phyloP scores from a whole-genome alignment of 305 asterid species.

The Rubia peregrina region DNA sequence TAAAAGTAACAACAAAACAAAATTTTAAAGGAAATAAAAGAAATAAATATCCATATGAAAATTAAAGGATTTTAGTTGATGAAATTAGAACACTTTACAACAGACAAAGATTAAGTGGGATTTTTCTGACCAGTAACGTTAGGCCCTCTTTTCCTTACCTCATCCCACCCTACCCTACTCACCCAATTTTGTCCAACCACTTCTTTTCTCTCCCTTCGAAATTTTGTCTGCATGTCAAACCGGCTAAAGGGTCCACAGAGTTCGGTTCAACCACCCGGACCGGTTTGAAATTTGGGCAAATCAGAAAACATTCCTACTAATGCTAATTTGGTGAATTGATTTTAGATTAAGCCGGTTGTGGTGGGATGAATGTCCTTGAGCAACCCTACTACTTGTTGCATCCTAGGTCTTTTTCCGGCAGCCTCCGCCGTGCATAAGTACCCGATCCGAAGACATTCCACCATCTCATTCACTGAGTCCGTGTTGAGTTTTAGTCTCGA shows the following conservation, averaged over 20 bases:
- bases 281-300: slow-evolving; percentile 1
- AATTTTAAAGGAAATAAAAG: slow-evolving; percentile 15
- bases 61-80: neutral
- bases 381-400: slow-evolving; percentile 86
- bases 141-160: neutral
- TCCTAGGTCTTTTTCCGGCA: slow-evolving; percentile 63
- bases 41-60: slow-evolving; percentile 14
- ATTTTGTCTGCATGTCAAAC: slow-evolving; percentile 8
- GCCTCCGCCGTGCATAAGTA: slow-evolving; percentile 79
- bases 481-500: slow-evolving; percentile 39
- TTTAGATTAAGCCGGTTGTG: slow-evolving; percentile 15
- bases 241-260: neutral
- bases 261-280: neutral
- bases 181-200: slow-evolving; percentile 19
- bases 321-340: neutral
- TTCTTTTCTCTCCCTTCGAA: slow-evolving; percentile 1
- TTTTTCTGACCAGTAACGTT: slow-evolving; percentile 18
- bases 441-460: slow-evolving; percentile 77
- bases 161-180: slow-evolving; percentile 20
- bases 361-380: slow-evolving; percentile 58
- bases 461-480: slow-evolving; percentile 65
- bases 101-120: slow-evolving; percentile 36
- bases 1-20: slow-evolving; percentile 29
- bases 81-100: slow-evolving; percentile 18
- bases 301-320: neutral